Evolutionary conservation across 148 eudicot genomes (phyloP).

Genomic region (Gaultheria prostrata): DNA sequence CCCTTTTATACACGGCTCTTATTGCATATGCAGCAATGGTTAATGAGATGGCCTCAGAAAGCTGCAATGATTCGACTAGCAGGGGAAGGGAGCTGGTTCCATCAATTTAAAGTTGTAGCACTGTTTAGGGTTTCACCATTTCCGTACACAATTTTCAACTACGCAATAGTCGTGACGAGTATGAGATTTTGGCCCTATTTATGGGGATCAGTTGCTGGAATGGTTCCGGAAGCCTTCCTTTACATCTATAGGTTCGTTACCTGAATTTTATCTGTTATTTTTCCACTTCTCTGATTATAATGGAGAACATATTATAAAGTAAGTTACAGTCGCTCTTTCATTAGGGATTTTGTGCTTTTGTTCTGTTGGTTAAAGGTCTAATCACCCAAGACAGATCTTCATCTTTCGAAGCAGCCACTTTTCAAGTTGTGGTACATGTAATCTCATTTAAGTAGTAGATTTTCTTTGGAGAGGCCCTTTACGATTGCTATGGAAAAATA

Average conservation of each 20-base stretch:
- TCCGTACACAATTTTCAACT: conserved; percentile 92
- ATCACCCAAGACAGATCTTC: not conserved
- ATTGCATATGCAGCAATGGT: conserved; percentile 59
- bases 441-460: not conserved
- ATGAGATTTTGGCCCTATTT: conserved; percentile 91
- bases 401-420: not conserved
- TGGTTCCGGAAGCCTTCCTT: conserved; percentile 89
- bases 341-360: not conserved
- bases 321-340: not conserved
- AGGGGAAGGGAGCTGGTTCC: conserved; percentile 81
- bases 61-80: conserved; percentile 84
- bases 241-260: conserved; percentile 78
- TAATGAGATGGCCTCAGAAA: conserved; percentile 81
- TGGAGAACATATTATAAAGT: not conserved
- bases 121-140: conserved; percentile 86
- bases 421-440: not conserved
- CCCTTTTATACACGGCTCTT: conserved; percentile 3
- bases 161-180: conserved; percentile 77
- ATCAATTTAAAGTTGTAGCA: conserved; percentile 85
- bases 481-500: not conserved
- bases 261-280: not conserved
- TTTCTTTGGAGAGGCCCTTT: not conserved
- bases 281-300: not conserved
- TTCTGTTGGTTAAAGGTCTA: not conserved
- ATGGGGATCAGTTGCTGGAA: conserved; percentile 86